These are phyloP conservation scores for Phytophthora pinifolia DNA, from an alignment of 352 stramenopile species.

Conservation along the genomic window DNA sequence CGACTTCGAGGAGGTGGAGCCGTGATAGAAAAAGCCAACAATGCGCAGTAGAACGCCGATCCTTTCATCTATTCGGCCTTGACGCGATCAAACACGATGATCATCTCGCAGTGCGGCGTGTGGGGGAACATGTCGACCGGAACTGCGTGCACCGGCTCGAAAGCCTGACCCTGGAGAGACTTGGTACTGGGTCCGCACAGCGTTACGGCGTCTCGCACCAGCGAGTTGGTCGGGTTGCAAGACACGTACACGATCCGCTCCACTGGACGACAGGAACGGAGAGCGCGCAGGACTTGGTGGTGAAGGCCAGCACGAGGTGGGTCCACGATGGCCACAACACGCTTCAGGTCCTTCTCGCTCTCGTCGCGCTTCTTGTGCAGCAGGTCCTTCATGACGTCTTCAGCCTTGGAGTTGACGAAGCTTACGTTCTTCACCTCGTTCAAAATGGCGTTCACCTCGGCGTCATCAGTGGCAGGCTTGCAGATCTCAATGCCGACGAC, in stretches of 20 bases:
- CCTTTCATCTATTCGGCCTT: conserved; percentile 28
- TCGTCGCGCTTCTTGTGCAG: conserved; percentile 61
- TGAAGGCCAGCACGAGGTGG: conserved; percentile 96
- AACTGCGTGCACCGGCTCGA: conserved; percentile 90
- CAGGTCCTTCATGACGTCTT: conserved; percentile 90
- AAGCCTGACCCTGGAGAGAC: conserved; percentile 89
- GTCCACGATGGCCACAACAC: conserved; percentile 96
- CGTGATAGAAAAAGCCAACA: conserved; percentile 17
- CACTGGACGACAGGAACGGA: conserved; percentile 82
- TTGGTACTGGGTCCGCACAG: conserved; percentile 95
- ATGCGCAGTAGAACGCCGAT: conserved; percentile 4
- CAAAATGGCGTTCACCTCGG: conserved; percentile 77
- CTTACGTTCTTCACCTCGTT: conserved; percentile 88
- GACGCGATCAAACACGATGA: conserved; percentile 96
- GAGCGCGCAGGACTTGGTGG: conserved; percentile 84
- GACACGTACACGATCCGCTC: conserved; percentile 97
- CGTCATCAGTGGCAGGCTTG: conserved; percentile 90
- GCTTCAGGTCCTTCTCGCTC: conserved; percentile 54
- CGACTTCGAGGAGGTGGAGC: conserved; percentile 72
- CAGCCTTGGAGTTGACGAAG: conserved; percentile 92
- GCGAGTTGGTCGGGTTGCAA: conserved; percentile 97
- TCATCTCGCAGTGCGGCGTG: conserved; percentile 98
- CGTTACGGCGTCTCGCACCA: conserved; percentile 86
- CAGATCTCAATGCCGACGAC: conserved; percentile 90
- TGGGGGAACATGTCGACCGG: conserved; percentile 99